Conservation (phyloP, 257 asterid species). For the Solanum etuberosum region DNA sequence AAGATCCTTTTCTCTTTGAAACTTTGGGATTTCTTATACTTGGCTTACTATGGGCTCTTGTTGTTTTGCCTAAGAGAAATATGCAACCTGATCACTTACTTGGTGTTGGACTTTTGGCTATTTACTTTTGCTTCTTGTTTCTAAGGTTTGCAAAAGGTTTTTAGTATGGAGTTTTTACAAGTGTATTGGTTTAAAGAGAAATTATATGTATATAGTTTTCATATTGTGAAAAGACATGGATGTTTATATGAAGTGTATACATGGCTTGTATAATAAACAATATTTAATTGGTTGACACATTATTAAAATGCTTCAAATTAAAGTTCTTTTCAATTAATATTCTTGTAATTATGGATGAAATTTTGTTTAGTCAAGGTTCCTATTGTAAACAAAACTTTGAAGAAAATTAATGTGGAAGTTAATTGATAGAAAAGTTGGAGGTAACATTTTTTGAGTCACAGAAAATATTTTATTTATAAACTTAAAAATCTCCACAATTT, state of each 20-base stretch:
- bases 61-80: constrained; percentile 48
- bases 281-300: background rate
- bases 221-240: background rate
- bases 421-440: background rate
- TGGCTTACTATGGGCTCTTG: constrained; percentile 70
- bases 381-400: background rate
- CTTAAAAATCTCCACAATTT: background rate
- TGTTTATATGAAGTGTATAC: background rate
- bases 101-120: constrained; percentile 57
- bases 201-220: background rate
- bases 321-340: background rate
- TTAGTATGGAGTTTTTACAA: background rate
- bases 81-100: constrained; percentile 44
- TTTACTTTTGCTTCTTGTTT: constrained; percentile 58
- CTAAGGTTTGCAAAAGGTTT: constrained; percentile 33
- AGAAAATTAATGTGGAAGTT: background rate
- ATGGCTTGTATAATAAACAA: background rate
- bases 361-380: background rate
- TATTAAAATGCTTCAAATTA: background rate
- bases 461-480: too few relatives aligned
- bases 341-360: background rate
- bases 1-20: constrained; percentile 37
- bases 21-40: constrained; percentile 65
- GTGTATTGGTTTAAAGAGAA: background rate
- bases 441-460: too few relatives aligned